Evolutionary conservation across 2,329 filamentous ascomycete species (phyloP).

Genomic region (Cryoendolithus antarcticus): DNA sequence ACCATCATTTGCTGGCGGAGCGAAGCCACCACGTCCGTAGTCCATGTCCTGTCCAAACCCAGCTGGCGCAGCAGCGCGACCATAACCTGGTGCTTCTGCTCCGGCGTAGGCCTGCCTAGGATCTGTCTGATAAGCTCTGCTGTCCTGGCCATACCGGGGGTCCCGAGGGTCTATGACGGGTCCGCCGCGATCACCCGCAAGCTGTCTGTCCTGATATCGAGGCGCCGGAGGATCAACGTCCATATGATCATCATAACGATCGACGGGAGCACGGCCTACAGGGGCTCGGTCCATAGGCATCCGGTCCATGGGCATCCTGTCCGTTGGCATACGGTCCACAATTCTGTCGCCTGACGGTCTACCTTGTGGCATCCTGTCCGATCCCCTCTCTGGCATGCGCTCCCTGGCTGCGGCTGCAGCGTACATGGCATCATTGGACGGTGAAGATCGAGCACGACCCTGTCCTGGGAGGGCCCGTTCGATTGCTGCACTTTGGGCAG

Average conservation of each 20-base stretch:
- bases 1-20: constrained; percentile 15
- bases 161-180: constrained; percentile 13
- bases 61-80: constrained; percentile 11
- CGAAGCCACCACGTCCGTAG: constrained; percentile 14
- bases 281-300: constrained; percentile 12
- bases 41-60: constrained; percentile 19
- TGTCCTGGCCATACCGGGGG: constrained; percentile 9
- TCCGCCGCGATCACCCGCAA: no score
- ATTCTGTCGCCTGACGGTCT: constrained; percentile 7
- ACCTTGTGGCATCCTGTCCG: constrained; percentile 6
- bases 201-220: constrained; percentile 3
- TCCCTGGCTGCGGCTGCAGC: constrained; percentile 1
- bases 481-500: constrained; percentile 29
- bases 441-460: no score
- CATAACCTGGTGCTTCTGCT: constrained; percentile 2
- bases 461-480: no score
- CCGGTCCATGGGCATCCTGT: constrained; percentile 16
- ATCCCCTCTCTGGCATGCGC: constrained; percentile 3
- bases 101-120: constrained; percentile 6
- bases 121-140: constrained; percentile 11
- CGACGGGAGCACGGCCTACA: neutral
- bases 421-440: neutral
- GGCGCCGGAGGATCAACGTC: constrained; percentile 16
- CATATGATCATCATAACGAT: constrained; percentile 7
- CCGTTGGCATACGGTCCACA: constrained; percentile 12